phyloP scores from a whole-genome alignment of 2,329 filamentous ascomycete genomes.

The Verticillium nubilum region DNA sequence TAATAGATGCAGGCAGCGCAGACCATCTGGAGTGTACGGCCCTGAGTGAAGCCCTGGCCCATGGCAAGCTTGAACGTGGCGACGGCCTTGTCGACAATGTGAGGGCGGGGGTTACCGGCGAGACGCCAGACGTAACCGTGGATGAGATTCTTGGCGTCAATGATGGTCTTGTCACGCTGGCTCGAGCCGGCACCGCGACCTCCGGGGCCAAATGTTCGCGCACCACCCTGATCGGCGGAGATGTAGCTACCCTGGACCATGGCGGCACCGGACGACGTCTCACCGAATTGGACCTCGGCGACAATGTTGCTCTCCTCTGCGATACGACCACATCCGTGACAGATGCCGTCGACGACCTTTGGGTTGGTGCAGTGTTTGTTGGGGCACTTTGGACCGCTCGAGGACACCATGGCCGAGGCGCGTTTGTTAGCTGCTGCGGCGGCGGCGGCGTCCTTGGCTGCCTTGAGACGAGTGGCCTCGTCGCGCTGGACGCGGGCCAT shows the following conservation, averaged over 20 bases:
- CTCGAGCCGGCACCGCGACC: conserved; percentile 53
- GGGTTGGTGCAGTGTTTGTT: conserved; percentile 57
- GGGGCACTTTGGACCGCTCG: conserved; percentile 42
- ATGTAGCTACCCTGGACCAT: conserved; percentile 88
- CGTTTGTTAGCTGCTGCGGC: conserved; percentile 13
- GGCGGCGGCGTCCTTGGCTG: conserved; percentile 16
- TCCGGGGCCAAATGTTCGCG: conserved; percentile 60
- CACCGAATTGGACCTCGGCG: conserved; percentile 85
- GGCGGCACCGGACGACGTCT: conserved; percentile 78
- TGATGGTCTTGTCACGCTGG: conserved; percentile 55
- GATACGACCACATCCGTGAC: conserved; percentile 78
- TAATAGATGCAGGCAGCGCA: conserved; percentile 89
- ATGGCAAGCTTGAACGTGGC: conserved; percentile 74
- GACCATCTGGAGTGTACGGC: conserved; percentile 78
- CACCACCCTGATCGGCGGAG: conserved; percentile 77
- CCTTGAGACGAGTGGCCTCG: conserved; percentile 3
- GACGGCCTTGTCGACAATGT: conserved; percentile 57
- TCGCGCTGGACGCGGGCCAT: background rate
- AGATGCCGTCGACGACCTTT: conserved; percentile 62
- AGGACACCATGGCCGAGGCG: conserved; percentile 23
- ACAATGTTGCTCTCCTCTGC: conserved; percentile 86
- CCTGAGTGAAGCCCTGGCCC: conserved; percentile 74
- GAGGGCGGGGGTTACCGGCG: conserved; percentile 28
- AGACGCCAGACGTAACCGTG: conserved; percentile 57
- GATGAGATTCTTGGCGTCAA: conserved; percentile 53